A percentile compares a stretch with the other conserved stretches of the same genome.
Evolutionary conservation across 1,284 basidiomycete genomes (phyloP).

Genomic region (Peniophora sp.): DNA sequence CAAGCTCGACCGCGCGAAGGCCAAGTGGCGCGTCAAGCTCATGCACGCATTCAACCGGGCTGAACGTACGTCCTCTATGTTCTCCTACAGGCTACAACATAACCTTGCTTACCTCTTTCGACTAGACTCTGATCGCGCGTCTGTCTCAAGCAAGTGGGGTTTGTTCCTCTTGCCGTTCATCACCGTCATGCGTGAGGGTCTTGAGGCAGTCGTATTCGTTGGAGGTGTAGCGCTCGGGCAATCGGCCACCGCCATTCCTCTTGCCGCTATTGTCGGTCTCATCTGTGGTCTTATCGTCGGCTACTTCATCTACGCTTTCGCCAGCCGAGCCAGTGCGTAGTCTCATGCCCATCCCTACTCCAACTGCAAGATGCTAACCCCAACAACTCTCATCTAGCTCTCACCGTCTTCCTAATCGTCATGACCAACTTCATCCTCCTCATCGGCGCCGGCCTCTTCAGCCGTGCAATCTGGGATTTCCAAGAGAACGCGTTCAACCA

Average conservation of each 20-base stretch:
- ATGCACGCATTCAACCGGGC: conserved; percentile 62
- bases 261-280: conserved; percentile 81
- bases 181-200: conserved; percentile 87
- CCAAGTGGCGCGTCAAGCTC: conserved; percentile 88
- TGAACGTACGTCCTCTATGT: conserved; percentile 28
- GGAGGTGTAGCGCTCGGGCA: conserved; percentile 85
- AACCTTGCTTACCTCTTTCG: neutral
- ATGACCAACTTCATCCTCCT: conserved; percentile 89
- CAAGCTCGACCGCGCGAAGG: conserved; percentile 61
- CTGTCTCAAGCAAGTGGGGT: conserved; percentile 67
- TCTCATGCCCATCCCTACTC: neutral
- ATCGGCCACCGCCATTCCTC: conserved; percentile 77
- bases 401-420: conserved; percentile 76
- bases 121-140: conserved; percentile 34
- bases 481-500: conserved; percentile 61
- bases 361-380: conserved; percentile 1
- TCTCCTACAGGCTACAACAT: neutral
- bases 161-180: conserved; percentile 85
- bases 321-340: conserved; percentile 60
- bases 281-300: conserved; percentile 67
- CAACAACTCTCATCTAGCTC: conserved; percentile 36
- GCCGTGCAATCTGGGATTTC: conserved; percentile 64
- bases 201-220: conserved; percentile 91
- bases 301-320: conserved; percentile 68
- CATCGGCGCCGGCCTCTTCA: conserved; percentile 87